Evolutionary conservation across 2,329 filamentous ascomycete species (phyloP).

Genomic region (Teratosphaeria pseudoeucalypti): DNA sequence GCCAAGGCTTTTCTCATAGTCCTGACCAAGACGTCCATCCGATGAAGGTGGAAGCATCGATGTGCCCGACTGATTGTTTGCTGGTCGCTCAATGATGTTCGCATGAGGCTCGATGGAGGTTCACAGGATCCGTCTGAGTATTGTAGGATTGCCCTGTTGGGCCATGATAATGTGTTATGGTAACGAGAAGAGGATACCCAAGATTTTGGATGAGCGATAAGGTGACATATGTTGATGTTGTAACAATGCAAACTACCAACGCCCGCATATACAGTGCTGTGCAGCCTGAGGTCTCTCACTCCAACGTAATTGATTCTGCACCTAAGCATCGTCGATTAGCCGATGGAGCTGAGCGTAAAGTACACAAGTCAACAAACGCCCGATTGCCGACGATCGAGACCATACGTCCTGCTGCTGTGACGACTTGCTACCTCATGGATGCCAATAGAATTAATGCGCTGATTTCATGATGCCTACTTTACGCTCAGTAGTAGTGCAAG

Average conservation of each 20-base stretch:
- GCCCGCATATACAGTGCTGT: too few relatives aligned
- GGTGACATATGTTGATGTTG: not conserved
- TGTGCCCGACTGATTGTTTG: not conserved
- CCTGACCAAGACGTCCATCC: not conserved
- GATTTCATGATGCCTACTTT: not conserved
- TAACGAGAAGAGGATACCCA: not conserved
- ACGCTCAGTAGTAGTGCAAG: not conserved
- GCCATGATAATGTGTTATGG: not conserved
- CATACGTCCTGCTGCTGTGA: not conserved
- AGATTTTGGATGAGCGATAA: not conserved
- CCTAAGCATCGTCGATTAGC: not conserved
- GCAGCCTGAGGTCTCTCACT: too few relatives aligned
- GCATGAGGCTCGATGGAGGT: not conserved
- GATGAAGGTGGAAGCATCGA: not conserved
- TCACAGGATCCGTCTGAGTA: not conserved
- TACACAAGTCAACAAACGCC: not conserved
- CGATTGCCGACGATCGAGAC: not conserved
- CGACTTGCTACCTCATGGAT: not conserved
- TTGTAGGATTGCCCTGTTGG: not conserved
- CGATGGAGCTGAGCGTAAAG: not conserved
- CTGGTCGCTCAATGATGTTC: not conserved
- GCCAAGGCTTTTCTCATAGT: too few relatives aligned
- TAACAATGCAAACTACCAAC: not conserved
- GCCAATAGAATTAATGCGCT: not conserved
- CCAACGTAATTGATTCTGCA: too few relatives aligned